phyloP scores from a whole-genome alignment of 257 asterid genomes.

The Gentiana straminea region DNA sequence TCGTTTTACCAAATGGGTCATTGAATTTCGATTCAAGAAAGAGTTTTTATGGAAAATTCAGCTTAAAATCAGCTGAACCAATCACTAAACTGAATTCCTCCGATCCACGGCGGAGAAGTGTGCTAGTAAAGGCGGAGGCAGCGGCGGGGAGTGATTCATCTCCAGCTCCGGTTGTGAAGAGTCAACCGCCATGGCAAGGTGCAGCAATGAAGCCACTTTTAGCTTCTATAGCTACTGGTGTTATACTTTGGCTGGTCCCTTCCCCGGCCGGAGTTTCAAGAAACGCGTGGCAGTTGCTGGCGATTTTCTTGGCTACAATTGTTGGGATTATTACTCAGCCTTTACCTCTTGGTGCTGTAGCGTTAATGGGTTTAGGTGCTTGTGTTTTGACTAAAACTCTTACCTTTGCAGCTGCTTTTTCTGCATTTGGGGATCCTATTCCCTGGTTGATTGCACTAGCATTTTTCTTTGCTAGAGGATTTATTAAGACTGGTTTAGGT shows the following conservation, averaged over 20 bases:
- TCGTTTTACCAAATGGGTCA: conserved; percentile 4
- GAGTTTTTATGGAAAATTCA: too few species aligned
- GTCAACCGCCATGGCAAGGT: conserved; percentile 57
- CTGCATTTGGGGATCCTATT: conserved; percentile 94
- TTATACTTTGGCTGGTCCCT: conserved; percentile 66
- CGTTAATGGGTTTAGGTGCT: conserved; percentile 81
- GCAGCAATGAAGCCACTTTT: conserved; percentile 67
- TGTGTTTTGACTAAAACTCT: conserved; percentile 79
- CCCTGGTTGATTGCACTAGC: conserved; percentile 96
- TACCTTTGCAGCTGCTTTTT: conserved; percentile 79
- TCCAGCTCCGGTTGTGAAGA: conserved; percentile 17
- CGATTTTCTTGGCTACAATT: conserved; percentile 85
- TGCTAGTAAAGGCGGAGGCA: conserved; percentile 23
- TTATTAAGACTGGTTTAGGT: conserved; percentile 86
- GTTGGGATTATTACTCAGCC: conserved; percentile 93
- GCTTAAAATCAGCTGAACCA: background rate
- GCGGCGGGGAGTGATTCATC: conserved; percentile 10
- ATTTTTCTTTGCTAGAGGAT: conserved; percentile 90
- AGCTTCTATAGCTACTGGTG: conserved; percentile 72
- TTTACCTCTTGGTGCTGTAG: conserved; percentile 88
- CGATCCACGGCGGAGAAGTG: background rate
- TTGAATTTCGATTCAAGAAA: background rate
- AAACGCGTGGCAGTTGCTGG: conserved; percentile 72
- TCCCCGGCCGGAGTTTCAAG: conserved; percentile 74
- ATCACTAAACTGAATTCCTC: background rate